A percentile compares a stretch with the other conserved stretches of the same genome.
These are phyloP conservation scores for Leccinum pellstonianum DNA, from an alignment of 768 basidiomycete genomes.

Conservation along the genomic window DNA sequence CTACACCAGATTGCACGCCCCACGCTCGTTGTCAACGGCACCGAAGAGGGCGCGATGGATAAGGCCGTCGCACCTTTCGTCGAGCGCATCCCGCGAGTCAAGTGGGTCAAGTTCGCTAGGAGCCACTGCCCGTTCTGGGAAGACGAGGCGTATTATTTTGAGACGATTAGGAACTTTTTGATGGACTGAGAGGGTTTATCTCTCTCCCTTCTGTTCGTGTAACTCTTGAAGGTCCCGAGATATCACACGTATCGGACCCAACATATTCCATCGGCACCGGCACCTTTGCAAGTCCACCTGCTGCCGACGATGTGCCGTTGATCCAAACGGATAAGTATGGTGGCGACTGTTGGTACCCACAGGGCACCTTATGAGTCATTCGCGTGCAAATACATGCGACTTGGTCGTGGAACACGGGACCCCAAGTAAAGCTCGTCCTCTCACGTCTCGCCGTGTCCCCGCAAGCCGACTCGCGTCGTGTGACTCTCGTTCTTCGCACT, in stretches of 20 bases:
- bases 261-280: neutral
- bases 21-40: conserved; percentile 38
- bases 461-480: neutral
- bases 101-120: conserved; percentile 35
- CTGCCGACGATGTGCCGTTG: neutral
- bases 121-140: conserved; percentile 26
- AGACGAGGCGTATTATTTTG: conserved; percentile 23
- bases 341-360: neutral
- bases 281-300: neutral
- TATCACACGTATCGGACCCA: neutral
- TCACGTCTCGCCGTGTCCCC: neutral
- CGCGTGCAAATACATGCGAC: neutral
- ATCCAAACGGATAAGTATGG: neutral
- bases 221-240: neutral
- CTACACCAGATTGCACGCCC: conserved; percentile 39
- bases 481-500: neutral
- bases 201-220: neutral
- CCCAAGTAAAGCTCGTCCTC: neutral
- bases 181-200: neutral
- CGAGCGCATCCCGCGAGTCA: conserved; percentile 30
- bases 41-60: conserved; percentile 37
- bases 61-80: conserved; percentile 33
- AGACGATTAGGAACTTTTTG: conserved; percentile 16
- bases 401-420: neutral
- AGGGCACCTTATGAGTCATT: neutral